Conservation (phyloP, 1,284 basidiomycete species). For the Mycosarcoma mackinlayi region DNA sequence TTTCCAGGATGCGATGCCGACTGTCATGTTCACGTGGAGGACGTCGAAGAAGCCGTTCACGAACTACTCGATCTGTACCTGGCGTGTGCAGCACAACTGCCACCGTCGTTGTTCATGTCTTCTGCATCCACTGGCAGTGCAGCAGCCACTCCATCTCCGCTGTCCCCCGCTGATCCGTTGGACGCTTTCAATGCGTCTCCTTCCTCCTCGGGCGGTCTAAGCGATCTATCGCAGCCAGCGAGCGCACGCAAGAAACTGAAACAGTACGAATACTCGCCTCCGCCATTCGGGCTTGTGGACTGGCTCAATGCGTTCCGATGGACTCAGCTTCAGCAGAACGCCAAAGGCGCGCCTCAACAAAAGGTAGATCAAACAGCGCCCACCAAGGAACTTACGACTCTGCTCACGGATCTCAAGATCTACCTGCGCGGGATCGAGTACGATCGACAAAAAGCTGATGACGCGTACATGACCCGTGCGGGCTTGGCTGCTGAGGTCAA, state of each 20-base stretch:
- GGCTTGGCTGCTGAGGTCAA: slow-evolving; percentile 16
- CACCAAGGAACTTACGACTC: slow-evolving; percentile 25
- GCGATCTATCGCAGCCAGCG: slow-evolving; percentile 14
- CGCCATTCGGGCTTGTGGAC: slow-evolving; percentile 45
- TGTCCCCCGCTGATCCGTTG: slow-evolving; percentile 41
- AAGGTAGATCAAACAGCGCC: slow-evolving; percentile 22
- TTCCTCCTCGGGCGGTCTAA: slow-evolving; percentile 18
- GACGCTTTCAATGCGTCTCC: slow-evolving; percentile 27
- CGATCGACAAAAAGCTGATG: slow-evolving; percentile 36
- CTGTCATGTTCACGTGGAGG: slow-evolving; percentile 31
- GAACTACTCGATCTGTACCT: slow-evolving; percentile 53
- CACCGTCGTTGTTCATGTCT: slow-evolving; percentile 37
- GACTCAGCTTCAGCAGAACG: slow-evolving; percentile 12
- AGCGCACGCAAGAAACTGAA: slow-evolving; percentile 20
- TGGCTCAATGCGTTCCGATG: slow-evolving; percentile 41
- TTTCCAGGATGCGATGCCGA: slow-evolving; percentile 22
- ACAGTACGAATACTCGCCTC: slow-evolving; percentile 50
- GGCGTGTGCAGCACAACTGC: slow-evolving; percentile 22
- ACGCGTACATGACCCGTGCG: slow-evolving; percentile 9
- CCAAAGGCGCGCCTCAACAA: background rate
- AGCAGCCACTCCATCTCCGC: slow-evolving; percentile 32
- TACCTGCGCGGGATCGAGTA: slow-evolving; percentile 50
- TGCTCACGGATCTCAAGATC: slow-evolving; percentile 53
- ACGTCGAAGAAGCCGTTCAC: slow-evolving; percentile 51
- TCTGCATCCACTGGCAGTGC: slow-evolving; percentile 5